Conservation (phyloP, 139 green algal genomes). For the Chlamydomonas urium region DNA sequence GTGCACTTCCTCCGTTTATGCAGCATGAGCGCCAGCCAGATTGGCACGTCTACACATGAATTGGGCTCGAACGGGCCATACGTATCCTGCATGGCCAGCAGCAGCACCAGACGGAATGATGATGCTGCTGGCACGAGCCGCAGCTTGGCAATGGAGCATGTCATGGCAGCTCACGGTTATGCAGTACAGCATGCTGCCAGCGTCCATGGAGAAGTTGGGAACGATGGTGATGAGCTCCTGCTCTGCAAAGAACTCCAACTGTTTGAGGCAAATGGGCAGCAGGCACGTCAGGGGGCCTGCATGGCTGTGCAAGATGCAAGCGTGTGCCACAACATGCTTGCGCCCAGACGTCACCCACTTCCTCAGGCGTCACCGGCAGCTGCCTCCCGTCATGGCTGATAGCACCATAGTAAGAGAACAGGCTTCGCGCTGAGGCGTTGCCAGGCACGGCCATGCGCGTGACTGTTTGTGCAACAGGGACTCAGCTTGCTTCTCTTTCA, state of each 20-base stretch:
- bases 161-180: too few species aligned
- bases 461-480: too few species aligned
- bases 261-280: constrained; percentile 11
- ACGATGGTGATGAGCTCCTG: constrained; percentile 77
- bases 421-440: too few species aligned
- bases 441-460: too few species aligned
- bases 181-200: constrained; percentile 37
- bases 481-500: too few species aligned
- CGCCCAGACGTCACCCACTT: background rate
- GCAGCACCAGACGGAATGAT: too few species aligned
- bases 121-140: too few species aligned
- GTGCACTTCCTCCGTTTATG: constrained; percentile 67
- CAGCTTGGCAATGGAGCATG: too few species aligned
- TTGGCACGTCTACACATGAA: constrained; percentile 61
- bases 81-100: background rate
- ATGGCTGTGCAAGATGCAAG: background rate
- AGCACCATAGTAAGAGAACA: constrained; percentile 12
- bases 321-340: background rate
- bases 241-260: constrained; percentile 88
- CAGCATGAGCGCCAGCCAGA: constrained; percentile 82
- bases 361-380: constrained; percentile 18
- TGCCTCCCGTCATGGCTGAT: background rate
- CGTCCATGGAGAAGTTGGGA: constrained; percentile 75
- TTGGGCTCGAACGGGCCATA: constrained; percentile 81
- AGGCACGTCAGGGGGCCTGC: background rate